phyloP scores from a whole-genome alignment of 306 rosid species.

The Mimosa bimucronata region DNA sequence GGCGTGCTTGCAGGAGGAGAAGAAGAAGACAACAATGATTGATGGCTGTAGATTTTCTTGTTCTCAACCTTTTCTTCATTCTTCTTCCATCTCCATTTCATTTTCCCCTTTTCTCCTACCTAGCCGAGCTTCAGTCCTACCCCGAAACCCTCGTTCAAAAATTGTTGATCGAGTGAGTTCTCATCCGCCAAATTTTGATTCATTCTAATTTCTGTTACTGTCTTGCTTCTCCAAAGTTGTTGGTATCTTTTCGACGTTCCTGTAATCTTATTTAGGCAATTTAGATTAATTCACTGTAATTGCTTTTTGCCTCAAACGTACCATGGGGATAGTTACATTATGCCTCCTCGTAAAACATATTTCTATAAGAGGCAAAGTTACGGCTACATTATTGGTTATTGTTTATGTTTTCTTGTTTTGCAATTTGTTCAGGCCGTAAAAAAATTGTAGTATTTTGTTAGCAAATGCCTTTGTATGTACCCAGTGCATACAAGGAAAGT shows the following conservation, averaged over 20 bases:
- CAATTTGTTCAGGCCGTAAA: not conserved
- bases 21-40: no score
- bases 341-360: not conserved
- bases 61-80: no score
- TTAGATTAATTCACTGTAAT: not conserved
- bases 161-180: slow-evolving; percentile 79
- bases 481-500: no score
- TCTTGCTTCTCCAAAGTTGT: not conserved
- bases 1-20: no score
- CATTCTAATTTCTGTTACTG: not conserved
- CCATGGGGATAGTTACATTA: not conserved
- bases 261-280: not conserved
- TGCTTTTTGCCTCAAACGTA: not conserved
- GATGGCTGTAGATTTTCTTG: no score
- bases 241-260: not conserved
- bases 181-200: slow-evolving; percentile 30
- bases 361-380: slow-evolving; percentile 26
- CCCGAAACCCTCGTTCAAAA: slow-evolving; percentile 79
- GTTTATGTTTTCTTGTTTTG: not conserved
- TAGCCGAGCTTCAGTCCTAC: slow-evolving; percentile 85
- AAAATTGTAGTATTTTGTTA: not conserved
- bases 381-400: not conserved
- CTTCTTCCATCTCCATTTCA: no score
- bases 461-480: no score
- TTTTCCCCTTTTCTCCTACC: slow-evolving; percentile 80